A percentile compares a stretch with the other conserved stretches of the same genome.
Conservation (phyloP, 2,329 filamentous ascomycete genomes). For the Cercospora sp. region DNA sequence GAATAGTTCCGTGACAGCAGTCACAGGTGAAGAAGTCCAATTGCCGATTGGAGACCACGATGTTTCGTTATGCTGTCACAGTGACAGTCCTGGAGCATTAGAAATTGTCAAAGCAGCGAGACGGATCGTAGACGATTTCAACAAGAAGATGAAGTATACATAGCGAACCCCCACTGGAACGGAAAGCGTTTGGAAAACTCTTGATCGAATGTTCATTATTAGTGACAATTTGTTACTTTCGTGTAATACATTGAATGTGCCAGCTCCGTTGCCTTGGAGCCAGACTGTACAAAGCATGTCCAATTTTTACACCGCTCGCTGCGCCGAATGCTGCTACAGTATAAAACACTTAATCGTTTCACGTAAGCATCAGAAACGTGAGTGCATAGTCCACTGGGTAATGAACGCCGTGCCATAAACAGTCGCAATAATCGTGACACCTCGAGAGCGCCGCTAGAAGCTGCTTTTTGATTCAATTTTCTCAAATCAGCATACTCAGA, state of each 20-base stretch:
- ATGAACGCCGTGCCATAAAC: neutral
- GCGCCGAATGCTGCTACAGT: neutral
- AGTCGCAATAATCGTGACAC: neutral
- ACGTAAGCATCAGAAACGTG: neutral
- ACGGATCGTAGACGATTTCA: conserved; percentile 46
- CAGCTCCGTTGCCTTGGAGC: neutral
- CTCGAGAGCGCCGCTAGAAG: neutral
- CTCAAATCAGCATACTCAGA: conserved; percentile 12
- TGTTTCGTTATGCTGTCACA: conserved; percentile 48
- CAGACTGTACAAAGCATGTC: conserved; percentile 3
- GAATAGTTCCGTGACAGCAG: conserved; percentile 43
- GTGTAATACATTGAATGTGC: neutral
- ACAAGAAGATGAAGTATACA: conserved; percentile 32
- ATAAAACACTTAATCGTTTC: neutral
- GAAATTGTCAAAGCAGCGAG: conserved; percentile 47
- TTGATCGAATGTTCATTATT: neutral
- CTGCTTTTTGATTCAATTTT: neutral
- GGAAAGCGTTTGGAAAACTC: neutral
- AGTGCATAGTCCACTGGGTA: neutral
- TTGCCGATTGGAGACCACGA: conserved; percentile 46
- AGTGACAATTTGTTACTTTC: neutral
- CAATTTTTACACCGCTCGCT: neutral
- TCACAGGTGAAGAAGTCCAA: conserved; percentile 45
- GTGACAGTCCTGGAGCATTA: conserved; percentile 47
- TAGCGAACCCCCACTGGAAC: no score